phyloP scores from a whole-genome alignment of 805 yeast genomes.

The Starmerella tilneyi region DNA sequence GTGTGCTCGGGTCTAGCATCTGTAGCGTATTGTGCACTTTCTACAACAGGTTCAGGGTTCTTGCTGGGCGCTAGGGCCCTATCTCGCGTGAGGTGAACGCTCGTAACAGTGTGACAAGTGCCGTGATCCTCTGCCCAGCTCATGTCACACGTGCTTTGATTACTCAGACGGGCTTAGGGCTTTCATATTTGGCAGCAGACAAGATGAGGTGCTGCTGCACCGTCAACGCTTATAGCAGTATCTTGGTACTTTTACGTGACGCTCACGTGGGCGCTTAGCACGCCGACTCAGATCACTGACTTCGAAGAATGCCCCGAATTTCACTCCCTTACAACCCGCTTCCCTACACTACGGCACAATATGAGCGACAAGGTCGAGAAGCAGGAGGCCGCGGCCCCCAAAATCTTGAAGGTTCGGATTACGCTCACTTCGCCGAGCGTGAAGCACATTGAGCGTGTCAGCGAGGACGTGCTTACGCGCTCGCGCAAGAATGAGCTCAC shows the following conservation, averaged over 20 bases:
- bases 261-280: neutral
- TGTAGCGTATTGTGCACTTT: slow-evolving; percentile 4
- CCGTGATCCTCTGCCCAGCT: too few species aligned
- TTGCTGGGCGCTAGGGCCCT: neutral
- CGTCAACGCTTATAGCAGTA: neutral
- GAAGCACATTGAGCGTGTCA: slow-evolving; percentile 93
- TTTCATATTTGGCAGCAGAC: neutral
- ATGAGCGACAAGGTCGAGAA: slow-evolving; percentile 52
- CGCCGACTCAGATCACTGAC: slow-evolving; percentile 8
- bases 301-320: slow-evolving; percentile 1
- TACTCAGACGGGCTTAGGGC: too few species aligned
- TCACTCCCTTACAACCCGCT: slow-evolving; percentile 9
- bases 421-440: slow-evolving; percentile 98
- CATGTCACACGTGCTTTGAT: too few species aligned
- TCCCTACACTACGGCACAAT: slow-evolving; percentile 8
- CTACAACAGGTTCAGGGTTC: slow-evolving; percentile 3
- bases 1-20: slow-evolving; percentile 3
- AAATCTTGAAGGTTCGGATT: slow-evolving; percentile 95
- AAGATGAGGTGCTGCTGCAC: neutral
- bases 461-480: slow-evolving; percentile 77
- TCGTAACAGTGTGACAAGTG: too few species aligned
- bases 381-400: slow-evolving; percentile 59
- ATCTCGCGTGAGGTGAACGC: neutral
- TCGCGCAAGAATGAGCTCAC: slow-evolving; percentile 67
- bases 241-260: too few species aligned